Evolutionary conservation across 768 basidiomycete genomes (phyloP).

Genomic region (Russula abietina): DNA sequence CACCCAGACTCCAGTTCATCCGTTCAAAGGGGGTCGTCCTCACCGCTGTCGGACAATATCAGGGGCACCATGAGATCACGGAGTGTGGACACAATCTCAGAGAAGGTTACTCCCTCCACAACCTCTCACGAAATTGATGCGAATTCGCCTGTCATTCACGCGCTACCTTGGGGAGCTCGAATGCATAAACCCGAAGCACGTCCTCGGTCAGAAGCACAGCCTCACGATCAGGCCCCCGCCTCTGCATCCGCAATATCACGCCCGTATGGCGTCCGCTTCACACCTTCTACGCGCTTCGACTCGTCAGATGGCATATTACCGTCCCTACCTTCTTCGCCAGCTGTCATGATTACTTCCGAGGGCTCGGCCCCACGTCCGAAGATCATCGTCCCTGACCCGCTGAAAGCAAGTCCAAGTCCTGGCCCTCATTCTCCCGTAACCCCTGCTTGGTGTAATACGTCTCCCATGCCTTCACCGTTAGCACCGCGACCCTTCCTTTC

Average conservation of each 20-base stretch:
- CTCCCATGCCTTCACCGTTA: too few relatives aligned
- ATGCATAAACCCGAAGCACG: not conserved
- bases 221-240: not conserved
- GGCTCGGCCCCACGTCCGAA: too few relatives aligned
- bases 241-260: constrained; percentile 3
- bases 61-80: not conserved
- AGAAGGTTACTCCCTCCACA: not conserved
- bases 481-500: constrained; percentile 5
- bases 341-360: not conserved
- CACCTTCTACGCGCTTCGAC: constrained; percentile 17
- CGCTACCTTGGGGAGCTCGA: not conserved
- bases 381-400: too few relatives aligned
- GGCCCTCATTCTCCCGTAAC: too few relatives aligned
- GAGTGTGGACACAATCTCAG: constrained; percentile 1
- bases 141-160: not conserved
- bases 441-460: too few relatives aligned
- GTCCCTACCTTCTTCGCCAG: not conserved
- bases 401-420: too few relatives aligned
- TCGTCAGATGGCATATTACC: constrained; percentile 1
- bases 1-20: not conserved
- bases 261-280: constrained; percentile 15
- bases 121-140: constrained; percentile 5
- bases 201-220: not conserved
- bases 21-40: not conserved
- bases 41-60: not conserved